These are phyloP conservation scores for Hymenoscyphus linearis DNA, from an alignment of 2,329 filamentous ascomycete genomes.

Conservation along the genomic window DNA sequence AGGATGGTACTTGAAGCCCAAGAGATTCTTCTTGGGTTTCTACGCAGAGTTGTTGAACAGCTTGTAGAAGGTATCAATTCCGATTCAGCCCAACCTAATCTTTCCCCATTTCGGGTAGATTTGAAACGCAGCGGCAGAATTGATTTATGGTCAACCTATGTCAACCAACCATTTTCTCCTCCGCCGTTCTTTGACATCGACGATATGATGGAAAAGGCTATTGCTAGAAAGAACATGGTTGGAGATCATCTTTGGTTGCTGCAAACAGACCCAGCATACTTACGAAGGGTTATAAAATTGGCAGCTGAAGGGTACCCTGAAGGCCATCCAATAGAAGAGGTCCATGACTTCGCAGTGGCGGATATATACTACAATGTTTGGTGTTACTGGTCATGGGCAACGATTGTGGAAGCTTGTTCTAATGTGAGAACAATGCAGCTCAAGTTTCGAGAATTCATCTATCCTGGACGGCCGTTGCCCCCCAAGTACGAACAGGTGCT, in stretches of 20 bases:
- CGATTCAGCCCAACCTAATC: not conserved
- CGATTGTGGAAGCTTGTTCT: slow-evolving; percentile 1
- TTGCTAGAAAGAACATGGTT: not conserved
- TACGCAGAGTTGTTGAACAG: slow-evolving; percentile 7
- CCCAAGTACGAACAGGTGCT: slow-evolving; percentile 6
- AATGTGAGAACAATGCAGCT: slow-evolving; percentile 4
- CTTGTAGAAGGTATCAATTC: slow-evolving; percentile 5
- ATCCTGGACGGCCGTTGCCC: slow-evolving; percentile 5
- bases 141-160: slow-evolving; percentile 8
- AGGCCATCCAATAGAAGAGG: not conserved
- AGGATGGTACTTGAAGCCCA: slow-evolving; percentile 9
- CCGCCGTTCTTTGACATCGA: slow-evolving; percentile 9
- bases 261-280: slow-evolving; percentile 11
- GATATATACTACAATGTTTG: slow-evolving; percentile 1
- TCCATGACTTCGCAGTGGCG: not conserved
- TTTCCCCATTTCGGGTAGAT: not conserved
- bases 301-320: not conserved
- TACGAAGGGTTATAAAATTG: slow-evolving; percentile 3
- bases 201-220: slow-evolving; percentile 2
- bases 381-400: slow-evolving; percentile 9
- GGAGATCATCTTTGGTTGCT: slow-evolving; percentile 12
- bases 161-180: slow-evolving; percentile 9
- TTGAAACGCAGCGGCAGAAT: not conserved
- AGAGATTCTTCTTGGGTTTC: not conserved
- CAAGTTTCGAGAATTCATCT: slow-evolving; percentile 3